phyloP scores from a whole-genome alignment of 2,329 filamentous ascomycete species.

The Epichloe aotearoae region DNA sequence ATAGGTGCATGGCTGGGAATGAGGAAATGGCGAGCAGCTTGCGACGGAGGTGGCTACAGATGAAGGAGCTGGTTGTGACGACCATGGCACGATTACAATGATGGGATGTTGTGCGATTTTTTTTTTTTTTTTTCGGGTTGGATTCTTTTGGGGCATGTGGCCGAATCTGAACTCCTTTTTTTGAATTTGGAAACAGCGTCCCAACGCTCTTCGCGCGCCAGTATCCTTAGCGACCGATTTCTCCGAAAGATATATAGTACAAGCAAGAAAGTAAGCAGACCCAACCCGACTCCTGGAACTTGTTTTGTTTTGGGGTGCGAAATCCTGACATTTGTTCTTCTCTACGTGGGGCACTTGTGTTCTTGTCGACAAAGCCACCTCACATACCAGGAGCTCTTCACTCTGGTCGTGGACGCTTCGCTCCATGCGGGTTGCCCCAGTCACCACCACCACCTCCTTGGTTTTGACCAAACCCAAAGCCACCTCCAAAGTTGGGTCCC shows the following conservation, averaged over 20 bases:
- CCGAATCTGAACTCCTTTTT: background rate
- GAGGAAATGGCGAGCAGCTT: slow-evolving; percentile 11
- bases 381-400: slow-evolving; percentile 16
- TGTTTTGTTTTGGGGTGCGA: background rate
- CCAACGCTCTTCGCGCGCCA: slow-evolving; percentile 6
- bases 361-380: background rate
- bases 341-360: background rate
- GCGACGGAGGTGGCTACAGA: slow-evolving; percentile 14
- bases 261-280: slow-evolving; percentile 4
- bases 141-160: background rate
- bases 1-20: slow-evolving; percentile 18
- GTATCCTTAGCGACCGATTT: slow-evolving; percentile 1
- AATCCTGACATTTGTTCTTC: background rate
- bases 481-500: slow-evolving; percentile 58
- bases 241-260: slow-evolving; percentile 4
- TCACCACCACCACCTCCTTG: slow-evolving; percentile 36
- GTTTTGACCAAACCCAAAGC: slow-evolving; percentile 48
- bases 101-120: background rate
- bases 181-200: background rate
- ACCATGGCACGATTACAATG: slow-evolving; percentile 8
- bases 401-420: slow-evolving; percentile 67
- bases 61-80: slow-evolving; percentile 12
- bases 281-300: background rate
- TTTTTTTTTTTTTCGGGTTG: background rate
- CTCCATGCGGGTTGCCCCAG: slow-evolving; percentile 69